phyloP scores from a whole-genome alignment of 176 grass and related monocot genomes.

The Calamus simplicifolius region DNA sequence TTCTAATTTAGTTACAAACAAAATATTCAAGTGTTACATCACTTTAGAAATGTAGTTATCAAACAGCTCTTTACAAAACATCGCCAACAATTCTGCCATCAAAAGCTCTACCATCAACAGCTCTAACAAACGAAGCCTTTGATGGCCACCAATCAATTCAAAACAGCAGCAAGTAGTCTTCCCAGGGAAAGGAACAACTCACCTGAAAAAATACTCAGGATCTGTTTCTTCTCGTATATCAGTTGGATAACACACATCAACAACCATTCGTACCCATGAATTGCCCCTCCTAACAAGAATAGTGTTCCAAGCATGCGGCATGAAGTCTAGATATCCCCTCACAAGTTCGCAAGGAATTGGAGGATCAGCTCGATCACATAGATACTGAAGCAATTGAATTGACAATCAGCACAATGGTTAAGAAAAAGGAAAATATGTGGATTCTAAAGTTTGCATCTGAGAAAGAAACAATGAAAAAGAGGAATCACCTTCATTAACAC shows the following conservation, averaged over 20 bases:
- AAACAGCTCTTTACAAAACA: too few species aligned
- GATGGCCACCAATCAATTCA: too few species aligned
- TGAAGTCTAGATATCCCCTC: slow-evolving; percentile 90
- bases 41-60: too few species aligned
- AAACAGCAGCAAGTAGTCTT: too few species aligned
- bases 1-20: too few species aligned
- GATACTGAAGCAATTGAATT: slow-evolving; percentile 50
- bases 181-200: background rate
- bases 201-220: slow-evolving; percentile 94
- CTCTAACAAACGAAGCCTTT: too few species aligned
- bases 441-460: too few species aligned
- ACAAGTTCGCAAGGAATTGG: slow-evolving; percentile 94
- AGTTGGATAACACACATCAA: slow-evolving; percentile 90
- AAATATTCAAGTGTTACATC: too few species aligned
- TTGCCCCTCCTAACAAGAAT: slow-evolving; percentile 71
- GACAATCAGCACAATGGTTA: background rate
- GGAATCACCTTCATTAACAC: slow-evolving; percentile 85
- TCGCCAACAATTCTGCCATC: too few species aligned
- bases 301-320: slow-evolving; percentile 96
- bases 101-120: too few species aligned
- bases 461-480: background rate
- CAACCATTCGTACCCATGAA: slow-evolving; percentile 68
- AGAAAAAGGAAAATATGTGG: too few species aligned
- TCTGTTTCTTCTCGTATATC: slow-evolving; percentile 93
- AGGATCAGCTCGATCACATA: slow-evolving; percentile 85